Evolutionary conservation across 2,329 filamentous ascomycete species (phyloP).

Genomic region (Nigrograna mackinnonii): DNA sequence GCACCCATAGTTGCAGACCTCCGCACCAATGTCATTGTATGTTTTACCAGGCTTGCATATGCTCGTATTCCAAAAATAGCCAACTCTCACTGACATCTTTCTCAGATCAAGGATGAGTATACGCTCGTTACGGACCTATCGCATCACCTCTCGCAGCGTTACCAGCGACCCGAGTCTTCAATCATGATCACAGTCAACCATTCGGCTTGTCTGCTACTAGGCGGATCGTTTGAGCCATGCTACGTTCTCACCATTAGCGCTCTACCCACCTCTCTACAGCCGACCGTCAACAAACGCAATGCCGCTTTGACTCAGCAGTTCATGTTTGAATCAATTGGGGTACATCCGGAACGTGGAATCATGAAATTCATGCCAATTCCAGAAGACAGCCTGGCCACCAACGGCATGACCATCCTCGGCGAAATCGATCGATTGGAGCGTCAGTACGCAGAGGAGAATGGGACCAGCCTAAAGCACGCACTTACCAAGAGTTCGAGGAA

Average conservation of each 20-base stretch:
- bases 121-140: conserved; percentile 75
- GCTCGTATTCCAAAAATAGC: background rate
- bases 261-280: conserved; percentile 68
- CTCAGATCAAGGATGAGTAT: conserved; percentile 73
- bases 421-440: conserved; percentile 65
- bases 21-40: conserved; percentile 56
- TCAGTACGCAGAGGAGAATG: conserved; percentile 46
- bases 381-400: conserved; percentile 73
- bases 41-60: conserved; percentile 20
- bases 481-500: conserved; percentile 41
- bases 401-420: conserved; percentile 70
- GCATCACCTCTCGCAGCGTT: conserved; percentile 73
- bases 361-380: conserved; percentile 71
- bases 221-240: conserved; percentile 74
- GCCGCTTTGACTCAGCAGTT: conserved; percentile 76
- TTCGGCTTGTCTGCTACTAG: conserved; percentile 74
- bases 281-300: conserved; percentile 80
- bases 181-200: conserved; percentile 79
- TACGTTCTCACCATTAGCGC: conserved; percentile 78
- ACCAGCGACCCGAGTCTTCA: conserved; percentile 72
- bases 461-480: conserved; percentile 45
- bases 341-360: conserved; percentile 68
- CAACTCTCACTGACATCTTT: conserved; percentile 13
- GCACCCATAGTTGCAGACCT: conserved; percentile 53
- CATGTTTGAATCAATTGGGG: conserved; percentile 71